Evolutionary conservation across 1,139 yeast genomes (phyloP).

Genomic region (Blastobotrys arbuscula): DNA sequence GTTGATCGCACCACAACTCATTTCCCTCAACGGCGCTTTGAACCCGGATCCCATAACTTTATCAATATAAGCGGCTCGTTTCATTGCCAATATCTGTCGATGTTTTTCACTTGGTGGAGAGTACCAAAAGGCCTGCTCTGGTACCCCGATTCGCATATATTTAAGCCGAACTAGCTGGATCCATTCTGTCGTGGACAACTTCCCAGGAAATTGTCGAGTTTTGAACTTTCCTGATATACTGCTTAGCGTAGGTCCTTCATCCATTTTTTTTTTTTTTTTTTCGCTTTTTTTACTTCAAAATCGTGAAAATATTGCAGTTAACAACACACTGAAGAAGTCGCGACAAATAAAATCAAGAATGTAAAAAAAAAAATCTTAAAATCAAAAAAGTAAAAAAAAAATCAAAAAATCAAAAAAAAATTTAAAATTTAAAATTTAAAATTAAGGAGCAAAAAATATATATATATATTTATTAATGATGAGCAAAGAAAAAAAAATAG

Average conservation of each 20-base stretch:
- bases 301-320: neutral
- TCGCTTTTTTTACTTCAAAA: neutral
- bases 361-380: no score
- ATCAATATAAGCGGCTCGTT: neutral
- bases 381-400: no score
- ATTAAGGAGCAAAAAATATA: neutral
- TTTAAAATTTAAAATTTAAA: no score
- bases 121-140: slow-evolving; percentile 11
- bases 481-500: neutral
- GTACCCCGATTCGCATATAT: slow-evolving; percentile 6
- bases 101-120: slow-evolving; percentile 2
- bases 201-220: slow-evolving; percentile 9
- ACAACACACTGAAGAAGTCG: neutral
- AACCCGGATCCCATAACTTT: neutral
- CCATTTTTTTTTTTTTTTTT: neutral
- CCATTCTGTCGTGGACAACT: slow-evolving; percentile 4
- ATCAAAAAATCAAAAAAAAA: no score
- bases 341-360: neutral
- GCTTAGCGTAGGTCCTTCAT: slow-evolving; percentile 1
- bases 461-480: neutral
- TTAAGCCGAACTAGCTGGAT: slow-evolving; percentile 6
- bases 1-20: neutral
- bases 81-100: neutral
- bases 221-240: slow-evolving; percentile 3
- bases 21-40: neutral